Evolutionary conservation across 177 flowering plant species (phyloP).

Genomic region (Tripterygium wilfordii): DNA sequence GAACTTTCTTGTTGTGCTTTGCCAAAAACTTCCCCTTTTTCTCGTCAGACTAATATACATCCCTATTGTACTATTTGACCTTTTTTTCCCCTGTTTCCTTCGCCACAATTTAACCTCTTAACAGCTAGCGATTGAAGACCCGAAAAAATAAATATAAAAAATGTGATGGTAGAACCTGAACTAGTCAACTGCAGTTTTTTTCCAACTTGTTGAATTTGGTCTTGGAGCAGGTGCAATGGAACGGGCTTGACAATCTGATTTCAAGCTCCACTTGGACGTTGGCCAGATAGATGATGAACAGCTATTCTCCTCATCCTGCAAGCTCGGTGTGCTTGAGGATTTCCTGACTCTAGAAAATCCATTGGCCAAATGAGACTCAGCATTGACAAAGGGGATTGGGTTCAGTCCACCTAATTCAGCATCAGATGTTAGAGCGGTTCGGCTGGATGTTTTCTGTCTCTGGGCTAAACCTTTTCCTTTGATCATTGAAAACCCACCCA

Average conservation of each 20-base stretch:
- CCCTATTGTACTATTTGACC: conserved; percentile 5
- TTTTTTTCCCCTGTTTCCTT: background rate
- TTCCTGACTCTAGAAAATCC: conserved; percentile 47
- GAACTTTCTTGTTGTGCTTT: no score
- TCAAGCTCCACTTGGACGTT: conserved; percentile 55
- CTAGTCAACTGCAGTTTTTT: conserved; percentile 76
- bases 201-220: conserved; percentile 56
- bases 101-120: conserved; percentile 5
- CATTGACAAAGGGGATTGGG: conserved; percentile 21
- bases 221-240: conserved; percentile 52
- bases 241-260: conserved; percentile 57
- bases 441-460: conserved; percentile 46
- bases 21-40: no score
- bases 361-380: conserved; percentile 33
- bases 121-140: background rate
- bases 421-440: conserved; percentile 25
- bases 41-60: no score
- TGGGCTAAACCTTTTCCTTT: conserved; percentile 61
- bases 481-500: conserved; percentile 43
- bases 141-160: background rate
- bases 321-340: conserved; percentile 70
- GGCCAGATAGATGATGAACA: conserved; percentile 44
- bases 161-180: background rate
- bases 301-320: conserved; percentile 53
- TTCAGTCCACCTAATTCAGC: conserved; percentile 26